A percentile compares a stretch with the other conserved stretches of the same genome.
Conservation (phyloP, 768 basidiomycete genomes). For the Mycena albidolilacea region DNA sequence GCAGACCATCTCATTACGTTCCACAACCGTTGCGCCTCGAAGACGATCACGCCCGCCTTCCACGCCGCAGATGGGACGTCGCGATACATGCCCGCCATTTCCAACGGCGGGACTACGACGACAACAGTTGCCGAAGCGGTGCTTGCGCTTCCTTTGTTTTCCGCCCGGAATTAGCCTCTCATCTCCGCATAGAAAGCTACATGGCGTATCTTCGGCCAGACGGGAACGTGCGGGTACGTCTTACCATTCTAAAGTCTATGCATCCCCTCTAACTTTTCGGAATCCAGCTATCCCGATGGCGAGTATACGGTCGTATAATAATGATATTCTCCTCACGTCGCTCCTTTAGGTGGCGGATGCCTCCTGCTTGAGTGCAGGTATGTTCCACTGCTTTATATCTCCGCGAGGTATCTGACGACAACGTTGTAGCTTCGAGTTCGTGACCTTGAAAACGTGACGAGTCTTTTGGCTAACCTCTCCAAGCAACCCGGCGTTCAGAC, state of each 20-base stretch:
- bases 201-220: not conserved
- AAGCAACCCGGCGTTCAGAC: not conserved
- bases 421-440: not conserved
- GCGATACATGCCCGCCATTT: not conserved
- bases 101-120: not conserved
- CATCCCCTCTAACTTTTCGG: not conserved
- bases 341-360: too few relatives aligned
- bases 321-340: too few relatives aligned
- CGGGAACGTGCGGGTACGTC: not conserved
- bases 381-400: too few relatives aligned
- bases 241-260: not conserved
- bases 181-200: not conserved
- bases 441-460: not conserved
- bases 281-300: not conserved
- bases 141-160: too few relatives aligned
- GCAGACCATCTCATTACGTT: not conserved
- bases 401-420: too few relatives aligned
- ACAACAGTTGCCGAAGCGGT: not conserved
- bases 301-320: not conserved
- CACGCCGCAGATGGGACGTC: not conserved
- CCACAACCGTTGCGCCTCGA: not conserved
- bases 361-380: too few relatives aligned
- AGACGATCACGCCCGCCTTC: not conserved
- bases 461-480: not conserved
- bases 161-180: too few relatives aligned